phyloP scores from a whole-genome alignment of 805 yeast species.

The Wickerhamiella cacticola region DNA sequence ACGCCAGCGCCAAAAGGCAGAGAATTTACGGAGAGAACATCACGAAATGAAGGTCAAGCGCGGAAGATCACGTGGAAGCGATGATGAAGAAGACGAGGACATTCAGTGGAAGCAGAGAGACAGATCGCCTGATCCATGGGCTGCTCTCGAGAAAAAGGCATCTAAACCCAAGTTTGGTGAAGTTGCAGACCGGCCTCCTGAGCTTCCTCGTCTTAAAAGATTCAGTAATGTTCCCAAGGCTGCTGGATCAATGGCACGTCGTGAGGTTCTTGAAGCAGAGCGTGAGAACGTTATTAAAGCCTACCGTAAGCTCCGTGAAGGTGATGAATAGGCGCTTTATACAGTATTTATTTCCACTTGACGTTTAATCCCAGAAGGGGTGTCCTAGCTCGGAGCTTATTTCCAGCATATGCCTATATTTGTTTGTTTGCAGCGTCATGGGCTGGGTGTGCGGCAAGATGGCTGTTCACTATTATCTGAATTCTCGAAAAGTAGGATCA shows the following conservation, averaged over 20 bases:
- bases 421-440: too few species aligned
- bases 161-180: conserved; percentile 33
- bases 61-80: conserved; percentile 19
- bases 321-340: conserved; percentile 7
- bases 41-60: conserved; percentile 17
- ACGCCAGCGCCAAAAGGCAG: conserved; percentile 22
- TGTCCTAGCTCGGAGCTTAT: too few species aligned
- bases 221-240: conserved; percentile 31
- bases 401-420: too few species aligned
- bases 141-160: conserved; percentile 24
- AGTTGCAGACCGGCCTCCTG: conserved; percentile 34
- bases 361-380: too few species aligned
- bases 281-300: conserved; percentile 29
- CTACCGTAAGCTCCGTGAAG: conserved; percentile 26
- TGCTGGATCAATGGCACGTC: conserved; percentile 32
- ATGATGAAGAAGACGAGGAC: conserved; percentile 19
- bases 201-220: conserved; percentile 26
- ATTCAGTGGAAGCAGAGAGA: conserved; percentile 22
- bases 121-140: conserved; percentile 36
- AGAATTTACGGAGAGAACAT: conserved; percentile 21
- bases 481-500: too few species aligned
- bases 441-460: too few species aligned
- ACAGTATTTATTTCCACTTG: too few species aligned
- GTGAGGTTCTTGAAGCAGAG: conserved; percentile 31
- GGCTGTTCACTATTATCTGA: too few species aligned